These are phyloP conservation scores for Lipomyces lipofer DNA, from an alignment of 805 yeast species.

Conservation along the genomic window DNA sequence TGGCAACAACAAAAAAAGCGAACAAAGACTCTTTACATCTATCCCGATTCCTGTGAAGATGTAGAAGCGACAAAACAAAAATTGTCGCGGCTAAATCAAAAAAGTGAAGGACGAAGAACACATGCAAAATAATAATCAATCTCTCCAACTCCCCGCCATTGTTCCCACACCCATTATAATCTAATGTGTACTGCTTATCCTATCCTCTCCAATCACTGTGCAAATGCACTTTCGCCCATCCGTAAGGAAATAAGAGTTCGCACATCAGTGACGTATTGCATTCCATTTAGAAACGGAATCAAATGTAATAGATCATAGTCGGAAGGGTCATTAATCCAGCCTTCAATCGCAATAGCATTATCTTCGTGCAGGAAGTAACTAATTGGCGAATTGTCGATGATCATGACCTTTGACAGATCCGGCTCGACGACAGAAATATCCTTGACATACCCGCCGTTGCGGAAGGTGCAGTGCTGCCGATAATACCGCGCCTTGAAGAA, in stretches of 20 bases:
- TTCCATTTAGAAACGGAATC: constrained; percentile 73
- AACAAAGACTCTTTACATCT: not conserved
- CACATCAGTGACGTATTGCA: constrained; percentile 82
- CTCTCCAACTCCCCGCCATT: no score
- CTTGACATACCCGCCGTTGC: constrained; percentile 83
- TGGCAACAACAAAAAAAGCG: not conserved
- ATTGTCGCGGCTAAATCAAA: not conserved
- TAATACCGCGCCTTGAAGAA: constrained; percentile 65
- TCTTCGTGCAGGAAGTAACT: constrained; percentile 80
- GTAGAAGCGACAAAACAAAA: not conserved
- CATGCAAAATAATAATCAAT: not conserved
- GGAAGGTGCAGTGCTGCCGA: constrained; percentile 70
- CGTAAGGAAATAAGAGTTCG: constrained; percentile 67
- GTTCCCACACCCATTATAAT: no score
- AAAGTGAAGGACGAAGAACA: not conserved
- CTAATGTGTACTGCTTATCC: no score
- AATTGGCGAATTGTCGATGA: constrained; percentile 91
- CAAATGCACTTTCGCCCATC: constrained; percentile 28
- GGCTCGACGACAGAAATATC: constrained; percentile 56
- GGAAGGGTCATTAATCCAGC: constrained; percentile 97
- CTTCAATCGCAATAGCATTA: constrained; percentile 91
- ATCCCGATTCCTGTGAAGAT: no score
- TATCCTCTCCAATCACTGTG: no score
- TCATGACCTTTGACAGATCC: constrained; percentile 68
- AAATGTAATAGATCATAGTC: constrained; percentile 81